Evolutionary conservation across 352 stramenopile species (phyloP), one percentile per base, ranked within the genome.

Genomic region (Phytophthora nicotianae): DNA sequence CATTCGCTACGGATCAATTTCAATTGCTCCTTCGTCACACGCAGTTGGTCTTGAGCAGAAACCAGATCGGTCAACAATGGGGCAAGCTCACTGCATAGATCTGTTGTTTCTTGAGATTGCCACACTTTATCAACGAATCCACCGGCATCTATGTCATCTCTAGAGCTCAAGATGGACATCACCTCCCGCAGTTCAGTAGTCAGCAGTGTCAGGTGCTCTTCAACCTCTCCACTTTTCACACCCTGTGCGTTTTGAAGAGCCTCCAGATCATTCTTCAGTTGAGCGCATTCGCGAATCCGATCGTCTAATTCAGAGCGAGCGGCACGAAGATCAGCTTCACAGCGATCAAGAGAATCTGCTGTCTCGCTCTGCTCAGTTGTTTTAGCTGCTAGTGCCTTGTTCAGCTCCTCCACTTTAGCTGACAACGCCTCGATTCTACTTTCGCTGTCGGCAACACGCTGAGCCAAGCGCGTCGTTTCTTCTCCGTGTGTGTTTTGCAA

Each of bases 221-320:
- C 29, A 17, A 62, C 40, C 6, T 65, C 55, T n/a, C 41, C 40
- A 20, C 32, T 64, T 20, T 58, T 57, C 0, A 50, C 40, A 38
- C 68, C 45, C 19, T 72, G 27, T 7, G 23, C 58, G 41, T 59
- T 11, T 56, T 56, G 62, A 10, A 29, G 20, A 21, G 20, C 43
- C 26, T 77, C 46, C 7, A 77, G 26, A 23, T 59, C 56, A 51
- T 33, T 45, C 46, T 74, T 50, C 13, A 74, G 19, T 38, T 50
- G 20, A 10, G 16, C 61, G 27, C 51, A 74, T n/a, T 68, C 46
- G 20, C 24, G 11, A 24, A 58, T 50, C 26, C 27, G 61, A 50
- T 27, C 41, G 19, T 64, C 50, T 16, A 65, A 16, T 38, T 73
- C 58, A 4, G 58, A 51, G 6, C 35, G 62, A 37, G 53, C 63